Conservation (phyloP, 345 rosid genomes). For the Microcos paniculata region DNA sequence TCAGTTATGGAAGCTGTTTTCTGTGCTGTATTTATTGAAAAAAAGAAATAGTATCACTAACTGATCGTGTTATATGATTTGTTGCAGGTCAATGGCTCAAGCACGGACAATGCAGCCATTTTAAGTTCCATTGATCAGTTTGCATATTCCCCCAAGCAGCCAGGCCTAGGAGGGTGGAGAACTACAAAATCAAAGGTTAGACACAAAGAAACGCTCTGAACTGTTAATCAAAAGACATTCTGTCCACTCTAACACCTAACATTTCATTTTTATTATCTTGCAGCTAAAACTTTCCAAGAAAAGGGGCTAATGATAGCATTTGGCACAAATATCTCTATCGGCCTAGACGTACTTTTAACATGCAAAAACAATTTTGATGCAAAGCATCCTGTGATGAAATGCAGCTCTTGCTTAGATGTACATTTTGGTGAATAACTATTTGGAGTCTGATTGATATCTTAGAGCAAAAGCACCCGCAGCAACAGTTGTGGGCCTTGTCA, state of each 20-base stretch:
- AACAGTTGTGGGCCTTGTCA: background rate
- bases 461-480: background rate
- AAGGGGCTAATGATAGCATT: background rate
- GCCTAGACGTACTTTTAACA: conserved; percentile 12
- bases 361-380: background rate
- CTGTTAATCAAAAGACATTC: background rate
- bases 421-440: background rate
- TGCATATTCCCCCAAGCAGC: conserved; percentile 48
- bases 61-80: conserved; percentile 33
- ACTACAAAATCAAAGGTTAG: conserved; percentile 75
- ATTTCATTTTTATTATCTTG: conserved; percentile 1
- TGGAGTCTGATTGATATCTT: background rate
- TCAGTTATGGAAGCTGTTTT: background rate
- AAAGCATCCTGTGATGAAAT: background rate
- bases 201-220: background rate
- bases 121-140: conserved; percentile 55
- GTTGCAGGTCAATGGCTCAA: conserved; percentile 11
- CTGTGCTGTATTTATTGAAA: no score
- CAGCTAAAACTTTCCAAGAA: conserved; percentile 68
- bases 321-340: background rate
- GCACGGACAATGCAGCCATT: conserved; percentile 32
- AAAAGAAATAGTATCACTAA: background rate
- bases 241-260: background rate
- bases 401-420: background rate
- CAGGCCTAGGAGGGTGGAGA: conserved; percentile 73